phyloP scores from a whole-genome alignment of 2,329 filamentous ascomycete genomes.

The Grosmannia serpens region DNA sequence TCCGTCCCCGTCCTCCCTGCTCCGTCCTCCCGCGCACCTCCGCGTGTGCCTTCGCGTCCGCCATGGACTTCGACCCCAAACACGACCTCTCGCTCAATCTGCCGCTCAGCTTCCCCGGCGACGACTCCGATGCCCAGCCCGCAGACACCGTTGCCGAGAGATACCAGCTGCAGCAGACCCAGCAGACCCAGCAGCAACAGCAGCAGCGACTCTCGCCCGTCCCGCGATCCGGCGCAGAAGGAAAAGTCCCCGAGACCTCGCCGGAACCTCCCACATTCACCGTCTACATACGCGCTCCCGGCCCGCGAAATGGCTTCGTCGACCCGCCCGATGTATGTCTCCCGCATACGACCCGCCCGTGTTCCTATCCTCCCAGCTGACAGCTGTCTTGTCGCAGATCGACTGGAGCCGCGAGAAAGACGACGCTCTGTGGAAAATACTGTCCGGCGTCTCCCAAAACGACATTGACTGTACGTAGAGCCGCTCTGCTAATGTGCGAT shows the following conservation, averaged over 20 bases:
- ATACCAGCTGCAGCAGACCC: not conserved
- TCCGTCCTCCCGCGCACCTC: not conserved
- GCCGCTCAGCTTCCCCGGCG: conserved; percentile 11
- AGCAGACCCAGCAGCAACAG: not conserved
- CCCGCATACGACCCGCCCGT: too few relatives aligned
- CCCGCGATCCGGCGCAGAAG: not conserved
- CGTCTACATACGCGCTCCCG: conserved; percentile 81
- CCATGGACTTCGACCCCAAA: conserved; percentile 9
- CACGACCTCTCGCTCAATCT: conserved; percentile 10
- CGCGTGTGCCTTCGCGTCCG: not conserved
- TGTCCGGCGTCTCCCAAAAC: conserved; percentile 69
- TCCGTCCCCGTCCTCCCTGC: not conserved
- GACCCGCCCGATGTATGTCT: conserved; percentile 72
- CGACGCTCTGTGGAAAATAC: conserved; percentile 76
- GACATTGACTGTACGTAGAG: conserved; percentile 70
- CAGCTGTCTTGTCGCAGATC: conserved; percentile 40
- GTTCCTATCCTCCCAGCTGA: not conserved
- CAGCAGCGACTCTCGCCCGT: not conserved
- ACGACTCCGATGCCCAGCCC: not conserved
- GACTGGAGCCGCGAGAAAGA: conserved; percentile 85
- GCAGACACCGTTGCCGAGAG: not conserved
- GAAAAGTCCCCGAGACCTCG: not conserved
- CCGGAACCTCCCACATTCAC: conserved; percentile 44
- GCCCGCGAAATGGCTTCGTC: conserved; percentile 74
- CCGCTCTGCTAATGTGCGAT: not conserved